These are phyloP conservation scores for Hygrocybe punicea DNA, from an alignment of 768 basidiomycete genomes.

Conservation along the genomic window DNA sequence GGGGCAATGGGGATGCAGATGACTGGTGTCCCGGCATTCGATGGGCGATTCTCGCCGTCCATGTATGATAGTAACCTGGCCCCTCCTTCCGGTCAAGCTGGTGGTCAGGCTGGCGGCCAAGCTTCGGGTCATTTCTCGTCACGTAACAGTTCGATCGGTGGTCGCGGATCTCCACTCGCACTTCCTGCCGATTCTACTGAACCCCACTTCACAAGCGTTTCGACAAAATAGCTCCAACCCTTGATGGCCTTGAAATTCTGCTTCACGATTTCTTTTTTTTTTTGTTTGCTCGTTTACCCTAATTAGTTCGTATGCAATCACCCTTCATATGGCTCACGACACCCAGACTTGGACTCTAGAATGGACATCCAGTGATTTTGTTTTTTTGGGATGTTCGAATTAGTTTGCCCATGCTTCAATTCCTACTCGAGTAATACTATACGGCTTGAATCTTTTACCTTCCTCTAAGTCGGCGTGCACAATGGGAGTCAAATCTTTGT, in stretches of 20 bases:
- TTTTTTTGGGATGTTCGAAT: background rate
- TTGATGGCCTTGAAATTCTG: background rate
- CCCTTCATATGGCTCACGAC: too few species aligned
- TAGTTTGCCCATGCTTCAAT: constrained; percentile 4
- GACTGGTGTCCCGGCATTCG: constrained; percentile 62
- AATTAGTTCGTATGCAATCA: background rate
- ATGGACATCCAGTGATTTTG: too few species aligned
- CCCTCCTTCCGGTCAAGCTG: constrained; percentile 32
- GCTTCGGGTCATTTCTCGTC: constrained; percentile 38
- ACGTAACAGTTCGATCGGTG: constrained; percentile 49
- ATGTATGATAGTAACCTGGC: constrained; percentile 35
- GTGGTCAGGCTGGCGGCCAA: constrained; percentile 18
- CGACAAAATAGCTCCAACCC: constrained; percentile 40
- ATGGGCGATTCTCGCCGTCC: constrained; percentile 51
- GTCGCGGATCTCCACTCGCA: constrained; percentile 53
- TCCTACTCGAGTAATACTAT: too few species aligned
- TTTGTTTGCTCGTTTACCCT: constrained; percentile 2
- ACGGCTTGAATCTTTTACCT: too few species aligned
- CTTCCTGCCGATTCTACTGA: constrained; percentile 26
- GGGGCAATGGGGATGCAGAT: constrained; percentile 43
- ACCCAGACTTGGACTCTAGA: too few species aligned
- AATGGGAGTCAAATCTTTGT: constrained; percentile 98
- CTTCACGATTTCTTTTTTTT: constrained; percentile 5
- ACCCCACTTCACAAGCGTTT: constrained; percentile 16
- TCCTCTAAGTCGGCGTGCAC: too few species aligned